These are phyloP conservation scores for Pythium angustatum DNA, from an alignment of 352 stramenopile species.

Conservation along the genomic window DNA sequence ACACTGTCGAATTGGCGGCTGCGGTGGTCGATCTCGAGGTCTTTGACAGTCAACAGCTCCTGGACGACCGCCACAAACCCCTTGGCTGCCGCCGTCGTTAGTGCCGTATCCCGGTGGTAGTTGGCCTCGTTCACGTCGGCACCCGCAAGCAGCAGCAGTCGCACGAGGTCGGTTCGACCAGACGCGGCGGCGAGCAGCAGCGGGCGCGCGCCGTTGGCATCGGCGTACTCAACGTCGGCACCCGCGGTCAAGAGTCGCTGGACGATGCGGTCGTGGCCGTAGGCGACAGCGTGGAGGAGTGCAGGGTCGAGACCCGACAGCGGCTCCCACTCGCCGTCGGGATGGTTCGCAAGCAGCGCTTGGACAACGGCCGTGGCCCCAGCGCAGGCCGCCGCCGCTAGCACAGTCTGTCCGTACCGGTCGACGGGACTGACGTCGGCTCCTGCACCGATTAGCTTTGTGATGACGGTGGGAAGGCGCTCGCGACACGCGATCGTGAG, in stretches of 20 bases:
- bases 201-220: not conserved
- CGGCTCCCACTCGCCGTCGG: not conserved
- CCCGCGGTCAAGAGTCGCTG: not conserved
- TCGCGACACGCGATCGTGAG: not conserved
- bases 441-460: not conserved
- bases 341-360: not conserved
- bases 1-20: too few relatives aligned
- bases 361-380: not conserved
- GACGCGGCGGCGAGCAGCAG: not conserved
- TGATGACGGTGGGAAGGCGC: not conserved
- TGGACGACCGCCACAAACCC: not conserved
- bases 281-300: not conserved
- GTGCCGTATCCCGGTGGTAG: not conserved
- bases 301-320: not conserved
- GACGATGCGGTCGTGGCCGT: not conserved
- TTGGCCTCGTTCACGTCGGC: not conserved
- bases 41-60: not conserved
- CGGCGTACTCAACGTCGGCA: not conserved
- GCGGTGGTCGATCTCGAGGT: not conserved
- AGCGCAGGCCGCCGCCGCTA: not conserved
- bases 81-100: not conserved
- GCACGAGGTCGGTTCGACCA: not conserved
- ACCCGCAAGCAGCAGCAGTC: not conserved
- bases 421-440: not conserved
- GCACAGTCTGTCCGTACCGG: not conserved